Base-by-base conservation (phyloP, 768 basidiomycete species). In the Cytidiella melzeri region DNA sequence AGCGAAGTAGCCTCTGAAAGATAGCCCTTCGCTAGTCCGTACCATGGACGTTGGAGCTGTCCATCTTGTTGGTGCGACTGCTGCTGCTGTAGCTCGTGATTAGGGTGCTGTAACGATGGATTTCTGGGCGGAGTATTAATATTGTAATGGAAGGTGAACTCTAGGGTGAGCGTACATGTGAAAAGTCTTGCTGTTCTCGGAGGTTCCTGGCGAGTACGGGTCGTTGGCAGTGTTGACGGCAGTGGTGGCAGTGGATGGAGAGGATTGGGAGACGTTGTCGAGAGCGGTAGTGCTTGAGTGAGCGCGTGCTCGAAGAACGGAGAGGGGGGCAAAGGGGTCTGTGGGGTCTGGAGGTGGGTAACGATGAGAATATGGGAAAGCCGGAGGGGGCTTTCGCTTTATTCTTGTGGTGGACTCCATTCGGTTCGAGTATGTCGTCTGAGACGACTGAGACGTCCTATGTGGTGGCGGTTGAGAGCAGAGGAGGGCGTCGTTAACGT, bases 261-360 rank as follows among this genome's bases (percentile, higher is more conserved):
- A 36, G 15, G 48, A 47, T 25, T 37, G 48, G 24, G 34, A 40
- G 28, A 45, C 41, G 13, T 51, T 51, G 47, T 47, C 50, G 27
- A 43, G 50, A 27, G 52, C 52, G 45, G 56, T 43, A 28, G 57
- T 51, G 47, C 68, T 65, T 18, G 69, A 70, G 54, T 73, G 75
- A 4, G 78, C 76, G 48, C 83, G 75, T 52, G 72, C 76, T 43
- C 85, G 78, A 23, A 87, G 71, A 21, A 79, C 77, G 59, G 77
- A 76, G 38, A 87, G 75, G 0, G 85, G 77, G 4, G 80, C 84
- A 54, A 86, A 86, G 1, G 85, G 85, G 61, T 87, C 83, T 15
- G 58, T 60, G 19, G 83, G 83, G 64, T 87, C 85, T 25, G 83
- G 83, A 1, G 69, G 64, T 4, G 85, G 85, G 61, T 86, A 87